These are phyloP conservation scores for Lepidium africanum DNA, from an alignment of 345 rosid genomes.

Conservation along the genomic window DNA sequence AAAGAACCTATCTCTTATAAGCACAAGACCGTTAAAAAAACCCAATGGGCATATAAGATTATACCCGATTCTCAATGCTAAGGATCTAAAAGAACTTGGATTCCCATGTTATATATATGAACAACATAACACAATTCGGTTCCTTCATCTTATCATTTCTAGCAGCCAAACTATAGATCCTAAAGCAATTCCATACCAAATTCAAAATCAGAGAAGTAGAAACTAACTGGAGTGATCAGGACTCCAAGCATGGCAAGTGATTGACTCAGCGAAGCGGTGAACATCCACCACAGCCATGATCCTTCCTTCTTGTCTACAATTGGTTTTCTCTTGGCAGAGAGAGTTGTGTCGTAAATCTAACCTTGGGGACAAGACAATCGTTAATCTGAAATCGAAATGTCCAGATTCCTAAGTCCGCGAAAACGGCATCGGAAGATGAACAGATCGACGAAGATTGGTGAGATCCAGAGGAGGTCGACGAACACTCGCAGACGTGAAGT, in stretches of 20 bases:
- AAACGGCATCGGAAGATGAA: not conserved
- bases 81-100: not conserved
- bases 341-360: not conserved
- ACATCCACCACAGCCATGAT: constrained; percentile 65
- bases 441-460: constrained; percentile 4
- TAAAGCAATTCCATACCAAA: not conserved
- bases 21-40: not conserved
- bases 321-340: not conserved
- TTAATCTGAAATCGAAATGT: not conserved
- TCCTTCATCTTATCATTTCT: not conserved
- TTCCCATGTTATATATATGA: not conserved
- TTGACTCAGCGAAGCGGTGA: constrained; percentile 79
- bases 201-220: not conserved
- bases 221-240: constrained; percentile 73
- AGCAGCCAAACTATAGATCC: not conserved
- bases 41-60: not conserved
- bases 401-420: no score
- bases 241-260: constrained; percentile 98
- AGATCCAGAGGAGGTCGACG: constrained; percentile 23
- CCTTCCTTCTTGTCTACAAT: constrained; percentile 2
- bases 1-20: not conserved
- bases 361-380: not conserved
- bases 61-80: not conserved
- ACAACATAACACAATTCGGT: not conserved
- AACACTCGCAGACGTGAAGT: constrained; percentile 24